Percentiles rank a stretch among this genome's conserved stretches.
These are phyloP conservation scores for Curvularia eragrostidis DNA, from an alignment of 2,329 filamentous ascomycete genomes.

Conservation along the genomic window DNA sequence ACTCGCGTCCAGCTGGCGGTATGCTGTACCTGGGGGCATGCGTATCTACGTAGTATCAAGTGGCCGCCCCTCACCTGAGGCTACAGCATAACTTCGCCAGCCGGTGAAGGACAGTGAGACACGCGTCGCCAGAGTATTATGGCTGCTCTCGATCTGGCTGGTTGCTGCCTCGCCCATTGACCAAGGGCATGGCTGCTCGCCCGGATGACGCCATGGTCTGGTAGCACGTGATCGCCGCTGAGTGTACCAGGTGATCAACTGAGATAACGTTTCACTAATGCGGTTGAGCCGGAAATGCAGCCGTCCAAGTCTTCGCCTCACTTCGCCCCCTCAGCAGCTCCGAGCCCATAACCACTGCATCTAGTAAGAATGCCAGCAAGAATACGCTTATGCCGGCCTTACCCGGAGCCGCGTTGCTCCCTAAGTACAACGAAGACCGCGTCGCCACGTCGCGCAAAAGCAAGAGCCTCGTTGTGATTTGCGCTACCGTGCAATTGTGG, in stretches of 20 bases:
- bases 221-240: constrained; percentile 5
- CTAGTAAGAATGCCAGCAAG: background rate
- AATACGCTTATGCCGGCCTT: background rate
- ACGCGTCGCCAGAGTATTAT: background rate
- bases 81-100: constrained; percentile 10
- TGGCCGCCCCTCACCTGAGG: constrained; percentile 2
- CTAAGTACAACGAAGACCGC: background rate
- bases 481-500: background rate
- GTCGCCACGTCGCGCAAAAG: background rate
- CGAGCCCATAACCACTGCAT: background rate
- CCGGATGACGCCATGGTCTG: constrained; percentile 12
- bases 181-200: constrained; percentile 3
- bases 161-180: background rate
- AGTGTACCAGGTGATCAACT: constrained; percentile 10
- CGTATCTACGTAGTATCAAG: background rate
- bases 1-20: background rate
- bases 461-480: background rate
- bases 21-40: background rate
- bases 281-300: constrained; percentile 7
- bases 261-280: constrained; percentile 11
- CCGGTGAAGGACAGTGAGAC: constrained; percentile 8
- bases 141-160: background rate
- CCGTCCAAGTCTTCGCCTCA: constrained; percentile 8
- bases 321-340: background rate
- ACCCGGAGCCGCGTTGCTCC: background rate